Evolutionary conservation across 169 alveolate genomes (phyloP), one percentile per base, ranked within the genome.

Genomic region (Eimeria sp.): DNA sequence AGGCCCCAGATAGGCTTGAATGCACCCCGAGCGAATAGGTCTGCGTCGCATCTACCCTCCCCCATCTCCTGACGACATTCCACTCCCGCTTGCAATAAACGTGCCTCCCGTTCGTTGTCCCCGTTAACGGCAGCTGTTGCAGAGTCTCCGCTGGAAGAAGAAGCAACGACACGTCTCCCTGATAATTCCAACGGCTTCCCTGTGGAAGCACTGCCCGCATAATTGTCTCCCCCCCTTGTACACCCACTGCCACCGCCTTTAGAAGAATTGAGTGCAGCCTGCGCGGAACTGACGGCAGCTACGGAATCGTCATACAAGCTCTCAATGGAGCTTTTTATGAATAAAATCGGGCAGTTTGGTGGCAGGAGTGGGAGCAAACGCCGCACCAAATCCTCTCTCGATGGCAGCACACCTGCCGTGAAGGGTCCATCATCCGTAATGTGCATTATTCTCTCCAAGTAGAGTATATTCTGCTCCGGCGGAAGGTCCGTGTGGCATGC

Each of bases 281-380:
- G 80, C 30, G 90, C 49, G 73, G 86, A 75, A 34, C 75, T 57
- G 18, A 83, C 57, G 6, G 72, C 73, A 34, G 91, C 91, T 18
- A 83, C 76, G 34, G 91, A 51, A 40, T 83, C 91, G 30, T 83
- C 76, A 47, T 83, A 83, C 75, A 83, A 58, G 75, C 91, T 27
- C 40, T 83, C 91, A 7, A 83, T 83, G 14, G 91, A 83, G 67
- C 76, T 51, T 18, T 83, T 58, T 57, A 83, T 83, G 57, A 34
- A 76, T 57, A 58, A 83, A 25, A 76, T 57, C 18, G 67, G 58
- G 91, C 75, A 51, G 73, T 83, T 61, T 20, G 54, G 76, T 20
- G 57, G 72, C 70, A 54, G 73, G 14, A 5, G 20, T 57, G 91
- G 91, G 13, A 83, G 91, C 73, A 54, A 13, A 30, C 57, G 91